phyloP scores from a whole-genome alignment of 805 yeast species.

The Hanseniaspora thailandica region DNA sequence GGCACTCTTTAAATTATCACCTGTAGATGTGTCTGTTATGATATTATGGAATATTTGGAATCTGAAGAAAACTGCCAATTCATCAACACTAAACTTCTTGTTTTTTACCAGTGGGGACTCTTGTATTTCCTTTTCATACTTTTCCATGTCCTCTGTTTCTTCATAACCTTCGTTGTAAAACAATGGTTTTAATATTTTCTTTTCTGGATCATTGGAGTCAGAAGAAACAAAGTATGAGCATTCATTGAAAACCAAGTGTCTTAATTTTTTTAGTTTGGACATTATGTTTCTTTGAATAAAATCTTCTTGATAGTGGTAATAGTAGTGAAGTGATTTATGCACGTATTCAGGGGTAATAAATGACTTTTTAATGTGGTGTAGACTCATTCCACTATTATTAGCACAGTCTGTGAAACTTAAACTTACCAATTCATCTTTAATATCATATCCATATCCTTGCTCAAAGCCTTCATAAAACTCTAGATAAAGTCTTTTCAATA shows the following conservation, averaged over 20 bases:
- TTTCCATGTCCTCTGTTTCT: slow-evolving; percentile 23
- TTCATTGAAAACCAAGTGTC: slow-evolving; percentile 33
- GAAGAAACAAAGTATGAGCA: slow-evolving; percentile 28
- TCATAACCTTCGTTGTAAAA: slow-evolving; percentile 28
- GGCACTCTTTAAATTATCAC: slow-evolving; percentile 7
- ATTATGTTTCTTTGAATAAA: slow-evolving; percentile 23
- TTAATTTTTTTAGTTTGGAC: slow-evolving; percentile 26
- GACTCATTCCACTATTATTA: slow-evolving; percentile 9
- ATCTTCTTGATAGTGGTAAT: slow-evolving; percentile 15
- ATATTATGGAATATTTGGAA: slow-evolving; percentile 10
- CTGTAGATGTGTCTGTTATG: slow-evolving; percentile 7
- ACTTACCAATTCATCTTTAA: slow-evolving; percentile 6
- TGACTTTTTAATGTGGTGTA: slow-evolving; percentile 4
- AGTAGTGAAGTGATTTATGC: slow-evolving; percentile 8
- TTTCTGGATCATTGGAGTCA: slow-evolving; percentile 16
- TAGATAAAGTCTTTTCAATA: slow-evolving; percentile 12
- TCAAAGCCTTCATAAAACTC: slow-evolving; percentile 12
- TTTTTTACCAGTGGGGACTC: background rate
- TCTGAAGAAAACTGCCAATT: slow-evolving; percentile 13
- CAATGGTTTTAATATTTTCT: slow-evolving; percentile 29
- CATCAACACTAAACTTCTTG: slow-evolving; percentile 1
- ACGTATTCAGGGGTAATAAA: slow-evolving; percentile 10
- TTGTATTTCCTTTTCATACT: slow-evolving; percentile 2
- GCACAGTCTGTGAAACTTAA: slow-evolving; percentile 11
- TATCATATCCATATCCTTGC: slow-evolving; percentile 14